Conservation (phyloP, 306 rosid species). For the Luffa acutangula region DNA sequence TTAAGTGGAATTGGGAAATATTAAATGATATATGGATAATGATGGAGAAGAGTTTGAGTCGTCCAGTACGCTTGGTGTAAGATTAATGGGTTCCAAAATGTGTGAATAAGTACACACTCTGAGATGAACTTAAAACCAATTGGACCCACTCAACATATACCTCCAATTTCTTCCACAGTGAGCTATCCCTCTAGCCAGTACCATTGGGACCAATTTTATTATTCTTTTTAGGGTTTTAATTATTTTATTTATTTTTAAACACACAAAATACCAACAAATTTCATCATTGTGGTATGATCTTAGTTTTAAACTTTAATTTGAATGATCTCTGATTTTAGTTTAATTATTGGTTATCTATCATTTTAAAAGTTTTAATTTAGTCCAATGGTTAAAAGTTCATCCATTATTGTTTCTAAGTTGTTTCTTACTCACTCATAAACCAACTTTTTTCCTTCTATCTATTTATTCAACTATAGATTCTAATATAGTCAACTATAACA, state of each 20-base stretch:
- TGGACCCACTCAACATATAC: not conserved
- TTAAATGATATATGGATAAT: not conserved
- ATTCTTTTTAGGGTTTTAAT: not conserved
- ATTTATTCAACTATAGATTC: no score
- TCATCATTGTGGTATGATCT: not conserved
- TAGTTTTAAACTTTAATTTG: no score
- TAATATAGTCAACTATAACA: no score
- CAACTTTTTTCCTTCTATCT: no score
- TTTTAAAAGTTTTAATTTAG: no score
- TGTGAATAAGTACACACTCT: not conserved
- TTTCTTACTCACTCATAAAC: no score
- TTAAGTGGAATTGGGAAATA: no score
- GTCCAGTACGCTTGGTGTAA: not conserved
- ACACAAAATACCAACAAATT: not conserved
- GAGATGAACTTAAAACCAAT: not conserved
- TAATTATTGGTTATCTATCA: no score
- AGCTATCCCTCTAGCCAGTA: conserved; percentile 1
- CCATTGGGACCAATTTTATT: not conserved
- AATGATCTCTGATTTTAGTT: no score
- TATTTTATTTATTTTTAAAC: not conserved
- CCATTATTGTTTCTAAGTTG: no score
- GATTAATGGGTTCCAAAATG: not conserved
- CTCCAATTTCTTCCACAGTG: not conserved
- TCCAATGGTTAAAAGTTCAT: no score
- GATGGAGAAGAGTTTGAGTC: not conserved